Base-by-base conservation (phyloP, 1,284 basidiomycete species). In the Inonotus hispidus region DNA sequence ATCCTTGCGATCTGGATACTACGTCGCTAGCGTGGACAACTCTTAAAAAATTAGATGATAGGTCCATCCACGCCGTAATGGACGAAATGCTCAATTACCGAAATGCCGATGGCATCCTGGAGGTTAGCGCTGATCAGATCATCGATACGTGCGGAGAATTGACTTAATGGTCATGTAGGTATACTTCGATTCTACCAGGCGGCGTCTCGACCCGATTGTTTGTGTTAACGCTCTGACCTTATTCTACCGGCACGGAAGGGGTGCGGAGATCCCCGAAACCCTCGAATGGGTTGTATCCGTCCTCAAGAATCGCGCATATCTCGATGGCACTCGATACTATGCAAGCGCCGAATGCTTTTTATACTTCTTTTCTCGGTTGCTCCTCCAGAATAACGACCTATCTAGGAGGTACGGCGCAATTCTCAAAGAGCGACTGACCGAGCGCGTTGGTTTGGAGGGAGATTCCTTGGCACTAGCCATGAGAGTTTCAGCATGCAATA, bases 251-350 rank as follows among this genome's bases (percentile, higher is more conserved):
- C 71, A 80, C 63, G 78, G 79, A 1, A 77, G 82, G 0, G 80
- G 78, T 0, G 64, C 70, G 8, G 77, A 84, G 60, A 73, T 84
- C 0, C 63, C 70, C 14, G 61, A 65, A n/a, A 84, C 81, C 0
- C 71, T 80, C 10, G 70, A 77, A 37, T 85, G 82, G 82, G 74
- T 83, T 1, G 69, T 73, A 46, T 73, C 77, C 41, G 77, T 82
- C 19, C 74, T 85, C 25, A 65, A 73, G 32, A 75, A 82, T 67
- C 75, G 79, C 21, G 82, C 81, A 2, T 84, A 84, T 66, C 67
- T 78, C 21, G 76, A 80, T 19, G 83, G 83, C 3, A 83, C 82
- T 16, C 74, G 80, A 11, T 85, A 84, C 68, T 84, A 85, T 66
- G 74, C 74, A 43, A 77, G 76, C 0, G 71, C 81, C 0, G 83